phyloP scores from a whole-genome alignment of 208 protist genomes.

The Trypanosoma platydactyli region DNA sequence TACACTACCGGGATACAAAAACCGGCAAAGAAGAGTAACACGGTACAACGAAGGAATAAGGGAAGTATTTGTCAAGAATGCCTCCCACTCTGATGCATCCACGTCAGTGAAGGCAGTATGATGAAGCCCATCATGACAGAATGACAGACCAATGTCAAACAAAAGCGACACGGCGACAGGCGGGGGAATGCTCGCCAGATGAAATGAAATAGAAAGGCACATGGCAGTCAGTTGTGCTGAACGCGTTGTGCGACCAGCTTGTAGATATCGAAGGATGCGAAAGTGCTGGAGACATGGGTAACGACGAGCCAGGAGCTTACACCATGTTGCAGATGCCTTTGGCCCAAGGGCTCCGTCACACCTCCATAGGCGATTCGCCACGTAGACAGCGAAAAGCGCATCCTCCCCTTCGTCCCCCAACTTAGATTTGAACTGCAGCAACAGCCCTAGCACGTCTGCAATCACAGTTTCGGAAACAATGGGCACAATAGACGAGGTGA shows the following conservation, averaged over 20 bases:
- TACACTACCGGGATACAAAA: slow-evolving; percentile 11
- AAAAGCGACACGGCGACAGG: slow-evolving; percentile 25
- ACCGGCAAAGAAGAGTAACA: slow-evolving; percentile 17
- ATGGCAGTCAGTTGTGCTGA: slow-evolving; percentile 37
- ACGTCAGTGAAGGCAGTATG: slow-evolving; percentile 17
- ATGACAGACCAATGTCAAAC: slow-evolving; percentile 24
- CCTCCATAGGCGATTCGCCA: slow-evolving; percentile 43
- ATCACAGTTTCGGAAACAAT: slow-evolving; percentile 24
- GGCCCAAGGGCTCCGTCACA: slow-evolving; percentile 40
- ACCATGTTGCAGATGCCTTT: slow-evolving; percentile 54
- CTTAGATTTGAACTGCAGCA: slow-evolving; percentile 32
- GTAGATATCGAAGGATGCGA: slow-evolving; percentile 49
- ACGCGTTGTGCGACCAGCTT: slow-evolving; percentile 42
- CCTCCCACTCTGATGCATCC: slow-evolving; percentile 13
- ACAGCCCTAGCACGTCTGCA: slow-evolving; percentile 38
- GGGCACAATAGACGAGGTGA: slow-evolving; percentile 32
- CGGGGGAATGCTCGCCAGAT: slow-evolving; percentile 25
- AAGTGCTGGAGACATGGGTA: slow-evolving; percentile 75
- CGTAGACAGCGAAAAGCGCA: slow-evolving; percentile 35
- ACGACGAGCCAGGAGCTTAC: slow-evolving; percentile 45
- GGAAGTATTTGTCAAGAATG: slow-evolving; percentile 8
- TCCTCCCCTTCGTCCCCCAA: slow-evolving; percentile 5
- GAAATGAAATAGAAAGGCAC: slow-evolving; percentile 33
- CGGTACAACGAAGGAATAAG: slow-evolving; percentile 20
- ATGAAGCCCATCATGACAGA: too few species aligned